Percentiles rank a stretch among this genome's conserved stretches.
phyloP scores from a whole-genome alignment of 1,139 yeast species.

The Chernovozyma sophiae-reginae region DNA sequence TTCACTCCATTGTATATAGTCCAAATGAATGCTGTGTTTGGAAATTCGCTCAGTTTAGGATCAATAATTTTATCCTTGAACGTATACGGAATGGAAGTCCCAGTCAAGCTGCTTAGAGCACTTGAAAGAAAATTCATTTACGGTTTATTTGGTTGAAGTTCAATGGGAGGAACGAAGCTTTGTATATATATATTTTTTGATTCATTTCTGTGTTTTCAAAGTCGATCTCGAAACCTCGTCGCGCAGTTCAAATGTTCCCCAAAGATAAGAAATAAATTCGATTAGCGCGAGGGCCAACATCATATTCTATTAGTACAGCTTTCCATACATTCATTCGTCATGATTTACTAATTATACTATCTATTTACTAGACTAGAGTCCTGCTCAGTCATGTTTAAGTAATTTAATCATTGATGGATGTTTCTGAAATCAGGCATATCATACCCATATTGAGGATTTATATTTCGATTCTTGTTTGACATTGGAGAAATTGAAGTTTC shows the following conservation, averaged over 20 bases:
- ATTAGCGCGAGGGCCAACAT: too few species aligned
- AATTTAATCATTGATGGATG: background rate
- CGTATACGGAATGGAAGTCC: constrained; percentile 54
- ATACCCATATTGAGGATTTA: background rate
- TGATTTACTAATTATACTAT: too few species aligned
- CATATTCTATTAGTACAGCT: too few species aligned
- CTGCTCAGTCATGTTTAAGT: background rate
- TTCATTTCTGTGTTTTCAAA: background rate
- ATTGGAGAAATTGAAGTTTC: background rate
- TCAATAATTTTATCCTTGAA: constrained; percentile 41
- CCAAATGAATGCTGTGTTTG: constrained; percentile 41
- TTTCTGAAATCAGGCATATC: background rate
- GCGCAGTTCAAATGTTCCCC: too few species aligned
- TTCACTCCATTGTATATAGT: constrained; percentile 44
- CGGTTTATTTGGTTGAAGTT: too few species aligned
- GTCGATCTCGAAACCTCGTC: background rate
- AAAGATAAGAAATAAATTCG: too few species aligned
- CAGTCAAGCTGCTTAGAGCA: constrained; percentile 52
- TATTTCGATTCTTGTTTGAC: background rate
- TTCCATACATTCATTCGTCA: too few species aligned
- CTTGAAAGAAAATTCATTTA: constrained; percentile 60
- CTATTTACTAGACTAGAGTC: background rate
- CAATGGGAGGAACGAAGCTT: background rate
- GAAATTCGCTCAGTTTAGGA: constrained; percentile 8
- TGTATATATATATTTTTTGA: background rate